Conservation (phyloP, 352 stramenopile species). For the Phytophthora crassamura region DNA sequence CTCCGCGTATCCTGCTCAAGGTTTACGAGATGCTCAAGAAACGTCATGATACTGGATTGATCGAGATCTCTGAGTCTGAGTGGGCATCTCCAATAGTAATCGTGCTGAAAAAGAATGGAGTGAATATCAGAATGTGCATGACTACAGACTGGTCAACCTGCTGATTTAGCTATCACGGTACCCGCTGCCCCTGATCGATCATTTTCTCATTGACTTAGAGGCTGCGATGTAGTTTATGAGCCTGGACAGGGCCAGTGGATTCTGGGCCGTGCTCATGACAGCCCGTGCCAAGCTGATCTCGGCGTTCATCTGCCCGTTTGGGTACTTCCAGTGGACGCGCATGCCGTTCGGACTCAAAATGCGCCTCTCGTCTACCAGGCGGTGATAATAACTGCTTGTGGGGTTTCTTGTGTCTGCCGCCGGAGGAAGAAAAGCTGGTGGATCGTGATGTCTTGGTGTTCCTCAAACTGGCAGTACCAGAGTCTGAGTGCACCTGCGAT, state of each 20-base stretch:
- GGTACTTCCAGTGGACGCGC: not conserved
- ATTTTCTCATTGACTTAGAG: not conserved
- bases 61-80: constrained; percentile 2
- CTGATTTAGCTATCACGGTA: not conserved
- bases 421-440: not conserved
- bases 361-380: not conserved
- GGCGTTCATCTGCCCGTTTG: constrained; percentile 2
- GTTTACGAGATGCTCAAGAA: constrained; percentile 4
- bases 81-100: constrained; percentile 1
- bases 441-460: not conserved
- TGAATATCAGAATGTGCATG: constrained; percentile 4
- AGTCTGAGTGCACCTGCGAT: no score
- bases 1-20: not conserved
- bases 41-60: not conserved
- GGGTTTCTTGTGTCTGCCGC: not conserved
- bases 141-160: not conserved
- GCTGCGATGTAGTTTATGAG: constrained; percentile 7
- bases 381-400: constrained; percentile 5
- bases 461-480: no score
- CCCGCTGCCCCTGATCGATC: constrained; percentile 1
- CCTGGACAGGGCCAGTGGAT: not conserved
- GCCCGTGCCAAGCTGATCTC: not conserved
- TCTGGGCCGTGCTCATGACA: no score
- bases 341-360: not conserved
- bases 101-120: constrained; percentile 1